Base-by-base conservation (phyloP, 352 stramenopile genomes). In the Globisporangium paddicum region DNA sequence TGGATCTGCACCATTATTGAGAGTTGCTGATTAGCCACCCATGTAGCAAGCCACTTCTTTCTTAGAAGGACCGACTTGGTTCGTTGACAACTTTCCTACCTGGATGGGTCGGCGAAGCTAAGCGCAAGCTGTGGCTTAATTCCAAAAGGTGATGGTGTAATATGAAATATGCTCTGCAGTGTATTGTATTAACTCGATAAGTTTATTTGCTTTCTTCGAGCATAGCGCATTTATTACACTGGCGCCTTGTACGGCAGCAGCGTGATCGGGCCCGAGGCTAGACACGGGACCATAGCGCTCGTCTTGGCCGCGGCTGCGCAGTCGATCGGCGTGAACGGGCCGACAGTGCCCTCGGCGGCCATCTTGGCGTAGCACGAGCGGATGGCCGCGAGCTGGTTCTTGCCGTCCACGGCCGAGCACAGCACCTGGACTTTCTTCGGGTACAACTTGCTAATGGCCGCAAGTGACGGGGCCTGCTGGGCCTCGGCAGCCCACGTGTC, bases 211-310 rank as follows among this genome's bases (percentile, higher is more conserved):
- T 51, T 25, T 51, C 23, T 51, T 13, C 28, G n/a, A 6, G 1
- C 45, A 37, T 37, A 16, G 3, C 8, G 6, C 25, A 23, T n/a
- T n/a, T n/a, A 32, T 37, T 51, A 51, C 25, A 18, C 14, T 52
- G 70, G 70, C 0, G 77, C 62, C n/a, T 67, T 60, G 63, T 87
- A 87, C 40, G 53, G 64, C 30, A 66, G 55, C 32, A 87, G 69
- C 57, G 64, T 71, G 57, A 87, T 75, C 3, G 77, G 75, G 23
- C 51, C 60, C 42, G 66, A 55, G 34, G 56, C 55, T 11, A 67
- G 71, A 60, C 77, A 87, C 26, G 75, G 64, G 21, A 68, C 68
- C 50, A 85, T 85, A 5, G 75, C 73, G n/a, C 65, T 62, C 18
- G 71, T 79, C 60, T 71, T 69, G 9, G 64, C 63, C 1, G 64